phyloP scores from a whole-genome alignment of 257 asterid genomes.

The Nemophila menziesii region DNA sequence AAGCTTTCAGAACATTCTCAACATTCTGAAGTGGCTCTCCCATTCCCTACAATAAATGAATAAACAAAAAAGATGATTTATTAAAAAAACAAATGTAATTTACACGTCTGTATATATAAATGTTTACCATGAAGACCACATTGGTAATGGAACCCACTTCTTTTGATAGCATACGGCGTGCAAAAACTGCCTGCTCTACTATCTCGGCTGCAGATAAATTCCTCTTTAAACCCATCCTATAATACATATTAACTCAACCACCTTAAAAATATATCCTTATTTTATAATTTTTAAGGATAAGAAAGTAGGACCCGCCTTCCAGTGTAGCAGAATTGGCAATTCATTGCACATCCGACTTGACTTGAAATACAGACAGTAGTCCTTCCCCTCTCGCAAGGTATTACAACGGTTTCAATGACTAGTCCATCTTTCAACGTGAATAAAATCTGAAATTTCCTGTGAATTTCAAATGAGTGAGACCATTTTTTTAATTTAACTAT shows the following conservation, averaged over 20 bases:
- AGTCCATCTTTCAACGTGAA: conserved; percentile 76
- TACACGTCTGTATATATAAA: not conserved
- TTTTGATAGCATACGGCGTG: conserved; percentile 62
- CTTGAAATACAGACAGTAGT: conserved; percentile 95
- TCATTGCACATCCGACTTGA: conserved; percentile 98
- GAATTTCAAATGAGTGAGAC: conserved; percentile 50
- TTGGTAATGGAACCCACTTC: conserved; percentile 75
- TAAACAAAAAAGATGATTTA: not conserved
- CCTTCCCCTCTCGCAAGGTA: conserved; percentile 81
- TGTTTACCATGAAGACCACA: conserved; percentile 86
- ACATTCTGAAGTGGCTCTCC: conserved; percentile 95
- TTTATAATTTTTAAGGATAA: not conserved
- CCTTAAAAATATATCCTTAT: not conserved
- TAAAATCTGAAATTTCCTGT: conserved; percentile 85
- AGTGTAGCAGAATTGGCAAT: conserved; percentile 97
- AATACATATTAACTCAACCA: conserved; percentile 10
- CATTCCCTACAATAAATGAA: conserved; percentile 52
- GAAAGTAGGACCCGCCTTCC: conserved; percentile 53
- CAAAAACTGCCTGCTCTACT: conserved; percentile 92
- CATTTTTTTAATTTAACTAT: too few species aligned
- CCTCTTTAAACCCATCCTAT: conserved; percentile 95
- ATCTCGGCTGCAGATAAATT: conserved; percentile 81
- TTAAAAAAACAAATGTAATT: not conserved
- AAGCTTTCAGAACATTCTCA: conserved; percentile 80
- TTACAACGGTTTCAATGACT: conserved; percentile 86